Conservation (phyloP, 1,284 basidiomycete species). For the Fomes fomentarius region DNA sequence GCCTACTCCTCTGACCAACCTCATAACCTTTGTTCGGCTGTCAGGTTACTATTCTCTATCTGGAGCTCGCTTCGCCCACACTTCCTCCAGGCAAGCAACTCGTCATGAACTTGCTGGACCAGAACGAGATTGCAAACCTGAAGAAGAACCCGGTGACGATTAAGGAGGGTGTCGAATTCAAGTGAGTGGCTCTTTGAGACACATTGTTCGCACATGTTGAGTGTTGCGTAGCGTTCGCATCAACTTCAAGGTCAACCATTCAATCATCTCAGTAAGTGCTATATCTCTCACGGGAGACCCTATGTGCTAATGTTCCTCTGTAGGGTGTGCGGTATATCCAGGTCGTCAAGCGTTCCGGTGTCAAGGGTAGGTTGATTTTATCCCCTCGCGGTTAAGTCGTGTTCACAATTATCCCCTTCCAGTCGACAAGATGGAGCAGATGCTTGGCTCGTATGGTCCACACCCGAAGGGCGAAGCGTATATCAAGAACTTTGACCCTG, state of each 20-base stretch:
- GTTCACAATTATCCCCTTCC: background rate
- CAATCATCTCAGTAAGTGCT: constrained; percentile 74
- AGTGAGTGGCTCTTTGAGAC: constrained; percentile 43
- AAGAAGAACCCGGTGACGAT: constrained; percentile 78
- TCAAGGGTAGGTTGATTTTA: constrained; percentile 53
- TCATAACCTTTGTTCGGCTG: background rate
- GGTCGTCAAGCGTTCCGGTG: constrained; percentile 76
- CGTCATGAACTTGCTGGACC: constrained; percentile 56
- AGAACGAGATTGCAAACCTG: constrained; percentile 46
- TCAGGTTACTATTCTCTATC: constrained; percentile 68
- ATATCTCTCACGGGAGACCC: background rate
- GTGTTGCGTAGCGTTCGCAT: constrained; percentile 63
- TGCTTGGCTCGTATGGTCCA: constrained; percentile 89
- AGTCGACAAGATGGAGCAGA: constrained; percentile 90
- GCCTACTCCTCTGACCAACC: background rate
- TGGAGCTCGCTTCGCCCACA: constrained; percentile 72
- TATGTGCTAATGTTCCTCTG: constrained; percentile 4
- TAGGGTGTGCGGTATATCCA: constrained; percentile 86
- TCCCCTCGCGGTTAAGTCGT: background rate
- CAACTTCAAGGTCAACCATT: constrained; percentile 82
- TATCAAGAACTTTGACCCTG: constrained; percentile 73
- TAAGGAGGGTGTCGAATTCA: constrained; percentile 87
- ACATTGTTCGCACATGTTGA: constrained; percentile 7
- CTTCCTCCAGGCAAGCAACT: constrained; percentile 67
- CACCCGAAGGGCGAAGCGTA: constrained; percentile 61